Evolutionary conservation across 352 stramenopile species (phyloP), one percentile per base, ranked within the genome.

Genomic region (Globisporangium carolinianum): DNA sequence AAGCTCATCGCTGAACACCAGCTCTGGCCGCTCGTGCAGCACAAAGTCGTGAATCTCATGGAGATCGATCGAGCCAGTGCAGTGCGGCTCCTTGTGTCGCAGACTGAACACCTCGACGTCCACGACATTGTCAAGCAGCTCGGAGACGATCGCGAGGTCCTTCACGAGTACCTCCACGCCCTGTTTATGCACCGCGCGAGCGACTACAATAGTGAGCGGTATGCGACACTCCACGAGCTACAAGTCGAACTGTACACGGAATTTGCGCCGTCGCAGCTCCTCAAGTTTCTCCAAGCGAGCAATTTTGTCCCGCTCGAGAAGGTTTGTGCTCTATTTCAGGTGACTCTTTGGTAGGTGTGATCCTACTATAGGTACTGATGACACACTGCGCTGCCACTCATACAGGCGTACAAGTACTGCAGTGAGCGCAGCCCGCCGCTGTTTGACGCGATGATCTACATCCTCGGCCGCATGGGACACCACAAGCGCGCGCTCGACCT

Each of bases 371-470:
- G 24, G 24, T 1, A 32, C 24, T 32, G 24, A 32, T 32, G 24
- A 2, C 0, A 32, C 2, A 32, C 24, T 32, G 24, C 24, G 24
- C 24, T 32, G 24, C 24, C 24, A 32, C 3, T 32, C 24, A 17
- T 50, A 18, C 36, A 93, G 80, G 81, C 80, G 7, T 94, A 79
- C 62, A 78, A 82, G 59, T 91, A 88, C 64, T 94, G 84, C 57
- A 86, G 71, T 38, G 76, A 89, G 17, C 84, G 79, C 10, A 72
- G 46, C 38, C 83, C 84, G 45, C 84, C 84, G 18, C 62, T 91
- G 1, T 94, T 81, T 81, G 81, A 91, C 51, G 79, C 84, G 11
- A 94, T 94, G 84, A 91, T 94, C 58, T 94, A 91, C 64, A 88
- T 91, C 53, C 58, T 94, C 35, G 82, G 84, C 18, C 84, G 84